These are phyloP conservation scores for Camellia sinensis DNA, from an alignment of 148 eudicot species.

Conservation along the genomic window DNA sequence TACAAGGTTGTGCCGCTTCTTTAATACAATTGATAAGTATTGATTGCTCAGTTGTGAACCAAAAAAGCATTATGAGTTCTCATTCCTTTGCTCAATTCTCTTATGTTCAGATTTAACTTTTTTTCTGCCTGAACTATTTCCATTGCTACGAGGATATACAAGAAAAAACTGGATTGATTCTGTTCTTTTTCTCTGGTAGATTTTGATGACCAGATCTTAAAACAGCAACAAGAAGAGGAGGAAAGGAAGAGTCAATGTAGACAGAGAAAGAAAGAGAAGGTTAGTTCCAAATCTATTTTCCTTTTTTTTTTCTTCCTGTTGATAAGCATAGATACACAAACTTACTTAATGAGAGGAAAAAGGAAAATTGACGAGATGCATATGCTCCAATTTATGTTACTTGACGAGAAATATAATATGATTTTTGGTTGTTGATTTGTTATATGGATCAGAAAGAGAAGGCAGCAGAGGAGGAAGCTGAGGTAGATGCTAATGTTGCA, in stretches of 20 bases:
- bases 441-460: constrained; percentile 69
- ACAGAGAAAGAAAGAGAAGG: constrained; percentile 95
- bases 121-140: neutral
- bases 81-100: neutral
- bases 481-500: constrained; percentile 89
- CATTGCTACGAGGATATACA: too few species aligned
- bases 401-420: neutral
- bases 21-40: too few species aligned
- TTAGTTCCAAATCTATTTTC: constrained; percentile 26
- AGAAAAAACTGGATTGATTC: too few species aligned
- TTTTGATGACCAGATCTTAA: constrained; percentile 82
- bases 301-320: too few species aligned
- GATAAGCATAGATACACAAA: too few species aligned
- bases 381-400: too few species aligned
- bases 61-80: neutral
- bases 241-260: constrained; percentile 88
- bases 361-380: too few species aligned
- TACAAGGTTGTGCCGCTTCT: too few species aligned
- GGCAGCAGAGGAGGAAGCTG: constrained; percentile 11
- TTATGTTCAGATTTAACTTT: neutral
- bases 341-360: too few species aligned
- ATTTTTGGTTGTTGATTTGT: neutral
- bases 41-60: neutral
- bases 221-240: constrained; percentile 96
- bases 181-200: constrained; percentile 33